A percentile compares a stretch with the other conserved stretches of the same genome.
Evolutionary conservation across 352 stramenopile genomes (phyloP).

Genomic region (Saprolegnia parasitica): DNA sequence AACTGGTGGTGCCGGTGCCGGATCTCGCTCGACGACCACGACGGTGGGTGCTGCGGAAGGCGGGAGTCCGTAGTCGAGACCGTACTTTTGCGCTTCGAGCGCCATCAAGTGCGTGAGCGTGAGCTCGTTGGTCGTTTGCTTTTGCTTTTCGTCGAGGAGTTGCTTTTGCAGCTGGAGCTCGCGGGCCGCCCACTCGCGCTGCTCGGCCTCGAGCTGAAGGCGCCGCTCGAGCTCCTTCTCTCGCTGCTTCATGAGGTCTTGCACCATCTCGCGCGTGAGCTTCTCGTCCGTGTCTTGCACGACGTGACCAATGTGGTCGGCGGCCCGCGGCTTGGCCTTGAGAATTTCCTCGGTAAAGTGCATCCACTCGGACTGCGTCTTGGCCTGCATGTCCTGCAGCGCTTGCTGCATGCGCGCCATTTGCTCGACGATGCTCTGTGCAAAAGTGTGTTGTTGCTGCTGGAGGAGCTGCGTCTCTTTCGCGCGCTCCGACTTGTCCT

Average conservation of each 20-base stretch:
- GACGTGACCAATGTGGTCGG: slow-evolving; percentile 16
- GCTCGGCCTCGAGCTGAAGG: slow-evolving; percentile 24
- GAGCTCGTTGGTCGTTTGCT: slow-evolving; percentile 17
- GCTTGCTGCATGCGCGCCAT: slow-evolving; percentile 57
- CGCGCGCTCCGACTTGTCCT: slow-evolving; percentile 47
- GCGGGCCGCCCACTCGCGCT: slow-evolving; percentile 54
- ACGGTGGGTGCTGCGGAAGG: slow-evolving; percentile 9
- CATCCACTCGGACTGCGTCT: slow-evolving; percentile 60
- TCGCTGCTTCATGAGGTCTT: slow-evolving; percentile 15
- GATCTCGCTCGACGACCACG: background rate
- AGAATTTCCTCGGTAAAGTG: slow-evolving; percentile 50
- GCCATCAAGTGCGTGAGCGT: slow-evolving; percentile 51
- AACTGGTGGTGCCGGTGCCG: background rate
- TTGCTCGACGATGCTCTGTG: slow-evolving; percentile 44
- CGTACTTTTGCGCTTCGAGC: slow-evolving; percentile 60
- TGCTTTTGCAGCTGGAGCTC: slow-evolving; percentile 47
- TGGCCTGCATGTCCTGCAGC: slow-evolving; percentile 59
- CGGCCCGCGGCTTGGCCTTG: background rate
- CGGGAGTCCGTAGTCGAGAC: slow-evolving; percentile 39
- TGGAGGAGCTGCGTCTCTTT: slow-evolving; percentile 44
- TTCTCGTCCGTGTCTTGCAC: slow-evolving; percentile 13
- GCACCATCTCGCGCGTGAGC: slow-evolving; percentile 12
- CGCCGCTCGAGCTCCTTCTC: slow-evolving; percentile 15
- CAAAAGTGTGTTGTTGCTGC: slow-evolving; percentile 50
- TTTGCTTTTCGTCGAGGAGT: slow-evolving; percentile 38